Base-by-base conservation (phyloP, 768 basidiomycete genomes). In the Pisolithus orientalis region DNA sequence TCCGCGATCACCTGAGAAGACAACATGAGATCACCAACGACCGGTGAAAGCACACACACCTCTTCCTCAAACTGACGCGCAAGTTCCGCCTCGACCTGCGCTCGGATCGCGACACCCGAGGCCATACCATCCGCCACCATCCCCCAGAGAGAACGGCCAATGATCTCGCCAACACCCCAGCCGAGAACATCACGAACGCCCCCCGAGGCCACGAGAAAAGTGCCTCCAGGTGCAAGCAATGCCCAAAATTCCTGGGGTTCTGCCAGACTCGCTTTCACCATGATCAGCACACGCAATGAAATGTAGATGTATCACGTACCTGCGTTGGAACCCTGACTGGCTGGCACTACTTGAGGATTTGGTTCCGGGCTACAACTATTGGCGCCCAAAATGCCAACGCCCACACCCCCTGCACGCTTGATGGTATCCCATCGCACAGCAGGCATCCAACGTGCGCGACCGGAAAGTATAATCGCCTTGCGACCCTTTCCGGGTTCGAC, bases 401-500 rank as follows among this genome's bases (percentile, higher is more conserved):
- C 58, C 25, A 77, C 44, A 13, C 82, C 84, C 21, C 84, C 84
- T 3, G 75, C 76, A 28, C 65, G 62, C 1, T 71, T 66, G 28
- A 93, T 68, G 37, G 74, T 71, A 3, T 70, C 72, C 90, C 90
- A 93, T 4, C 63, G 66, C 24, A 92, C 65, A 2, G 58, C 63
- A 7, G 83, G 80, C 76, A 90, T 85, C 60, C 77, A 77, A 43
- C 85, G 72, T 29, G 85, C 80, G 8, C 95, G 77, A 0, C 87
- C 94, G 51, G 80, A 82, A n/a, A 99, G 75, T 34, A 99, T 82
- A 62, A 99, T 92, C 2, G 93, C 91, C 70, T 98, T 96, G 37
- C 93, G 75, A 1, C 93, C 93, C 63, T 97, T 97, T 1, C 93
- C 92, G 0, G 92, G 86, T 71, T 99, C 95, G 51, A 90, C 80